Evolutionary conservation across 2,329 filamentous ascomycete species (phyloP), one percentile per base, ranked within the genome.

Genomic region (Colletotrichum endophyticum): DNA sequence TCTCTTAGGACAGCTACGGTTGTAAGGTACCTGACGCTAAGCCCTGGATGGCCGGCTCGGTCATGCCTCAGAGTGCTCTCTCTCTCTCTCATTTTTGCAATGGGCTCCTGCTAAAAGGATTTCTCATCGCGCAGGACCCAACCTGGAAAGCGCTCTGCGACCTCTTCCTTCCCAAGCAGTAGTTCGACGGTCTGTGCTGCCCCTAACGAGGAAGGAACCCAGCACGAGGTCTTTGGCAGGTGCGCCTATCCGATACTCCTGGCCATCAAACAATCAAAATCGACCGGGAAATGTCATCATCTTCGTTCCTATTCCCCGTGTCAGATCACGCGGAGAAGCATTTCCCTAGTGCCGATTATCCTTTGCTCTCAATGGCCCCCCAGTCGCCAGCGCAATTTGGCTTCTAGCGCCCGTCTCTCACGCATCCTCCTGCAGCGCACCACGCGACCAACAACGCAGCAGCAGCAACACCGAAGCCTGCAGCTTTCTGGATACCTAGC

Each of bases 21-120:
- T 19, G 16, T 44, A 44, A 44, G 22, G 74, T 76, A 66, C 72
- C 72, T 75, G 66, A 66, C 71, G 72, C 75, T 77, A 77, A 77
- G 72, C 75, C 72, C 16, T 56, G 62, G 25, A 71, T 49, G 61
- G 49, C 49, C 30, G 64, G 59, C 70, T 68, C 70, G 49, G 44
- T 44, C 56, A 25, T 44, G 72, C 25, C 49, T 57, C 25, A 64
- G 16, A 12, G 44, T 49, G 44, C 44, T 59, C 19, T 39, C 15
- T 36, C 16, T 44, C 39, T 49, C 39, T 39, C 36, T 39, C 32
- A 15, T 6, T 22, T 22, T 49, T 49, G 44, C 44, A 49, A n/a
- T 49, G 39, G 13, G 30, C 49, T 34, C 28, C 53, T 62, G 28
- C 67, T 39, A 13, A 64, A 44, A 34, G 57, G 19, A 49, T 49